Percentiles rank a stretch among this genome's conserved stretches.
Conservation (phyloP, 176 grass and related monocot genomes). For the Elymus sibiricus region DNA sequence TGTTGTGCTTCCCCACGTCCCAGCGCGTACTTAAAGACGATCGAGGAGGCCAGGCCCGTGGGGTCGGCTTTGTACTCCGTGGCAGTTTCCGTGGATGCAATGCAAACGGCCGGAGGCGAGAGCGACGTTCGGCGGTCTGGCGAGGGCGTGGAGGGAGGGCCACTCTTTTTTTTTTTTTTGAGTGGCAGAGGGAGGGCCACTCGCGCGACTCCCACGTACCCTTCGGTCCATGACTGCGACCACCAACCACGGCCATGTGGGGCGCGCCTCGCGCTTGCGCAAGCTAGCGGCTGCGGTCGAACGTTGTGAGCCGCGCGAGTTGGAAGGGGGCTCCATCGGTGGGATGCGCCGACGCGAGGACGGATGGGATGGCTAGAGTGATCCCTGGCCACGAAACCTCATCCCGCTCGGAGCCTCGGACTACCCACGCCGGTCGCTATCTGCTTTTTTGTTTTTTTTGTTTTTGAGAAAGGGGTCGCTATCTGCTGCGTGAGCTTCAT, state of each 20-base stretch:
- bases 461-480: too few relatives aligned
- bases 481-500: too few relatives aligned
- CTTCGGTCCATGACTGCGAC: not conserved
- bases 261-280: too few relatives aligned
- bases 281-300: not conserved
- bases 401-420: conserved; percentile 4
- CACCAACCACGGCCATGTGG: too few relatives aligned
- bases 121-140: not conserved
- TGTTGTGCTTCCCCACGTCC: not conserved
- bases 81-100: not conserved
- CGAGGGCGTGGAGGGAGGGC: too few relatives aligned
- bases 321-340: not conserved
- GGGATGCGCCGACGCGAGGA: not conserved
- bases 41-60: not conserved
- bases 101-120: not conserved
- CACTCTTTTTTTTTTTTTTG: too few relatives aligned
- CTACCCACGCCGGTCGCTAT: not conserved
- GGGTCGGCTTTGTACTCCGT: not conserved
- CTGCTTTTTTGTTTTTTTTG: too few relatives aligned
- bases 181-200: not conserved
- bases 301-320: not conserved
- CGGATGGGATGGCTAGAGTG: not conserved
- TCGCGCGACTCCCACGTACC: not conserved
- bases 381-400: conserved; percentile 57
- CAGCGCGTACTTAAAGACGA: not conserved